Evolutionary conservation across 257 asterid species (phyloP).

Genomic region (Lycium barbarum): DNA sequence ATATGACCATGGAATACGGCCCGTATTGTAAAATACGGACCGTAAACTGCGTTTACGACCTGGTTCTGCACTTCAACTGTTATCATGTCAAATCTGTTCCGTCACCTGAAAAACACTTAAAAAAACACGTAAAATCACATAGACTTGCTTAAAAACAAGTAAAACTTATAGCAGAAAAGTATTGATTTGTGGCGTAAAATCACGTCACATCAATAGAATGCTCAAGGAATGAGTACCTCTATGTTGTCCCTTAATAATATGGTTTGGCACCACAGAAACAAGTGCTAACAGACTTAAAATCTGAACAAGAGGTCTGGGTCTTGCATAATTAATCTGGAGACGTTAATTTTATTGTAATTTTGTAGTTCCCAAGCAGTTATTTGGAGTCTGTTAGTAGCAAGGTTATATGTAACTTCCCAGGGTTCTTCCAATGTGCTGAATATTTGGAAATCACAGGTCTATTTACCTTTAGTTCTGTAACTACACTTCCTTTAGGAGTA

Average conservation of each 20-base stretch:
- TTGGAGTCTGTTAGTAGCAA: background rate
- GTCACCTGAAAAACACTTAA: too few species aligned
- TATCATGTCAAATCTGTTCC: too few species aligned
- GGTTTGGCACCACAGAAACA: background rate
- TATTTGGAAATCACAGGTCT: background rate
- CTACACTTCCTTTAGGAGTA: background rate
- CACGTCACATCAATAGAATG: too few species aligned
- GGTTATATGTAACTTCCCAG: background rate
- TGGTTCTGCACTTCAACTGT: too few species aligned
- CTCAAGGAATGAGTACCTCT: background rate
- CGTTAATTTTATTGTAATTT: background rate
- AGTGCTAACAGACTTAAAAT: background rate
- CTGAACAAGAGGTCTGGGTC: background rate
- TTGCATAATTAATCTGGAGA: background rate
- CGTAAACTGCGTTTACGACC: too few species aligned
- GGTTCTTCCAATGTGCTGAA: slow-evolving; percentile 1
- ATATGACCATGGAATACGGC: too few species aligned
- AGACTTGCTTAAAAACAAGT: too few species aligned
- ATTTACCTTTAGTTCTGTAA: background rate
- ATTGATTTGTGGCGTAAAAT: too few species aligned
- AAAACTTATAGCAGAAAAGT: too few species aligned
- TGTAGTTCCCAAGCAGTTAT: background rate
- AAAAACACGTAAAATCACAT: too few species aligned
- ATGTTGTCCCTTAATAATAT: slow-evolving; percentile 16
- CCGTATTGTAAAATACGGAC: too few species aligned